Percentiles rank a stretch among this genome's conserved stretches.
These are phyloP conservation scores for Primulina huaijiensis DNA, from an alignment of 257 asterid species.

Conservation along the genomic window DNA sequence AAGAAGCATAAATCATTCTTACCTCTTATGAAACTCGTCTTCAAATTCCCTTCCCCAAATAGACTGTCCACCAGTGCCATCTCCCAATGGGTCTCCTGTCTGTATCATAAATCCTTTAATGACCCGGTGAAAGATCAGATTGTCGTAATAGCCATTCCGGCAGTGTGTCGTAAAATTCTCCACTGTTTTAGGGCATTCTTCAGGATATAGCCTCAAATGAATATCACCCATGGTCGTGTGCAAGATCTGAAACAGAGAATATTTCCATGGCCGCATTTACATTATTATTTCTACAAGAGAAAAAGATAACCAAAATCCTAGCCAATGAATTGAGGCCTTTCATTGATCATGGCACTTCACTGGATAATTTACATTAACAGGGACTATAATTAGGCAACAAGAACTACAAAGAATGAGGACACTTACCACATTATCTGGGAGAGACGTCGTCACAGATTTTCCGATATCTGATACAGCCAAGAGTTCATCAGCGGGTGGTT, in stretches of 20 bases:
- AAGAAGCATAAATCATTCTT: slow-evolving; percentile 17
- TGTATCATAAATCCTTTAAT: slow-evolving; percentile 97
- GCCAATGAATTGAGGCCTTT: not conserved
- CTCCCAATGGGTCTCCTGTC: slow-evolving; percentile 99
- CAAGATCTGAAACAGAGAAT: slow-evolving; percentile 53
- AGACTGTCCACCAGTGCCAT: slow-evolving; percentile 99
- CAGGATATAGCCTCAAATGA: slow-evolving; percentile 90
- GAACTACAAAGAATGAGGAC: slow-evolving; percentile 10
- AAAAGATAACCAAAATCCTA: not conserved
- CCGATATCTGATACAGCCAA: slow-evolving; percentile 91
- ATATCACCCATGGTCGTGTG: slow-evolving; percentile 98
- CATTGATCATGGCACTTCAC: not conserved
- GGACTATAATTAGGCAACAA: slow-evolving; percentile 9
- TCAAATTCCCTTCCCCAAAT: slow-evolving; percentile 99
- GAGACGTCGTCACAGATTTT: slow-evolving; percentile 78
- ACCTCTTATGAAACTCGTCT: slow-evolving; percentile 98
- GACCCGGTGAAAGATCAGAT: slow-evolving; percentile 92
- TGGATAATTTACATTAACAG: slow-evolving; percentile 11
- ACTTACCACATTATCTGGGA: slow-evolving; percentile 93
- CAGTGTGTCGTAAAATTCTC: slow-evolving; percentile 98
- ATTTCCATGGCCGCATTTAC: slow-evolving; percentile 1
- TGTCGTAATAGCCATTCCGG: slow-evolving; percentile 92
- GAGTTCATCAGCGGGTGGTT: slow-evolving; percentile 96
- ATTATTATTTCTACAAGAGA: not conserved
- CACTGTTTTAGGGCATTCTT: slow-evolving; percentile 97